Evolutionary conservation across 768 basidiomycete genomes (phyloP).

Genomic region (Rhizopogon rudus): DNA sequence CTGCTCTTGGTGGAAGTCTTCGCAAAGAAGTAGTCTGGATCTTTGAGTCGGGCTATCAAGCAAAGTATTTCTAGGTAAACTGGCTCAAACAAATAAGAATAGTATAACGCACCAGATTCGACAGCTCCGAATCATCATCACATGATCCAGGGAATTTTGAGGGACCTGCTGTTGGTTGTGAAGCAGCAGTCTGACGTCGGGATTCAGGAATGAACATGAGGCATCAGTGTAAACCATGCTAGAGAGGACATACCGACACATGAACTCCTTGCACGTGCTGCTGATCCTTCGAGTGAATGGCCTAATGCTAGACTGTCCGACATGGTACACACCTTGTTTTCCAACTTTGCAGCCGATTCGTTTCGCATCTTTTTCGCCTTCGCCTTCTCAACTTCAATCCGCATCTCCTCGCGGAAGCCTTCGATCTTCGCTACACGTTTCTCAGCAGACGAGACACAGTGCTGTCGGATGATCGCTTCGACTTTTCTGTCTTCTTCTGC

Average conservation of each 20-base stretch:
- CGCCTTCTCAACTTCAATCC: background rate
- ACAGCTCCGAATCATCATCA: background rate
- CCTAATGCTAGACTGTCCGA: background rate
- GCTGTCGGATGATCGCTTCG: too few species aligned
- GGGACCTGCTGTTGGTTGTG: background rate
- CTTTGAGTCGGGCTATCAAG: background rate
- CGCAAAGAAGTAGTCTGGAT: background rate
- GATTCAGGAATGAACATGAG: too few species aligned
- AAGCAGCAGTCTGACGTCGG: too few species aligned
- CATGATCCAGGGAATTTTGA: background rate
- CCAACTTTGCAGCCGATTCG: background rate
- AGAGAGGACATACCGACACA: background rate
- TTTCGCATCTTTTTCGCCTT: background rate
- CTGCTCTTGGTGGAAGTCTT: background rate
- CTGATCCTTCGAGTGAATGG: too few species aligned
- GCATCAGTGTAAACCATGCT: background rate
- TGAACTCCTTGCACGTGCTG: too few species aligned
- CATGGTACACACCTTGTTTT: background rate
- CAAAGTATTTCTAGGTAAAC: background rate
- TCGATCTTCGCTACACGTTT: background rate
- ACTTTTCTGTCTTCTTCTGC: too few species aligned
- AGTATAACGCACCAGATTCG: background rate
- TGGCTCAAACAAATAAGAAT: background rate
- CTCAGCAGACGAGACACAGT: too few species aligned
- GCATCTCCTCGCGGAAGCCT: background rate